Evolutionary conservation across 148 eudicot genomes (phyloP), one percentile per base, ranked within the genome.

Genomic region (Camellia granthamiana): DNA sequence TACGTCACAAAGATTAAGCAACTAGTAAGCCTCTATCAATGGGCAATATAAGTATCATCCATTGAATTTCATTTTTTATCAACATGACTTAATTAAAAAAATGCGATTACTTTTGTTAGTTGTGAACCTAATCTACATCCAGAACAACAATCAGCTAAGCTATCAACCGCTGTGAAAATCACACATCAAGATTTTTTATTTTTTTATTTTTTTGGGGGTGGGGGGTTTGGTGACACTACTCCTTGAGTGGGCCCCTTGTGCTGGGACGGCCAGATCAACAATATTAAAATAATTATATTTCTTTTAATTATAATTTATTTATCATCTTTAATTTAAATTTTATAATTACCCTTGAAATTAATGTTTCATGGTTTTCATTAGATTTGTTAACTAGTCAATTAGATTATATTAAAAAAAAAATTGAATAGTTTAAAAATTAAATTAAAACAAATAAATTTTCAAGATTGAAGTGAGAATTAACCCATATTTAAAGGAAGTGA

Each of bases 211-310:
- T 30, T 30, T 30, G 38, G 38, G 23, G 4, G 14, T 46, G 44
- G 44, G 74, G 18, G 1, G 30, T 23, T 23, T 6, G 46, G 74
- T 51, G 46, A 46, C 13, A 14, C 54, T 70, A 46, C 74, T 70
- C 55, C 74, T 70, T 67, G 71, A 67, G 71, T 42, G 71, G 71
- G 49, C 47, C n/a, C 14, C 49, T 67, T 6, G 71, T 67, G 71
- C 14, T 67, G 0, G 47, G n/a, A 67, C n/a, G 46, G 46, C 69
- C 13, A 13, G 12, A 12, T 65, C 1, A 30, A 30, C 38, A 30
- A 30, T 30, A 30, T 30, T 30, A 30, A 30, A 30, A 30, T 30
- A 30, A 30, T 30, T 30, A 30, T 30, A 30, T 30, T 1, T 30
- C 1, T 30, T 30, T 30, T 30, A 30, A 30, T 30, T 30, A 30